Evolutionary conservation across 2,329 filamentous ascomycete genomes (phyloP), one percentile per base, ranked within the genome.

Genomic region (Fusarium armeniacum): DNA sequence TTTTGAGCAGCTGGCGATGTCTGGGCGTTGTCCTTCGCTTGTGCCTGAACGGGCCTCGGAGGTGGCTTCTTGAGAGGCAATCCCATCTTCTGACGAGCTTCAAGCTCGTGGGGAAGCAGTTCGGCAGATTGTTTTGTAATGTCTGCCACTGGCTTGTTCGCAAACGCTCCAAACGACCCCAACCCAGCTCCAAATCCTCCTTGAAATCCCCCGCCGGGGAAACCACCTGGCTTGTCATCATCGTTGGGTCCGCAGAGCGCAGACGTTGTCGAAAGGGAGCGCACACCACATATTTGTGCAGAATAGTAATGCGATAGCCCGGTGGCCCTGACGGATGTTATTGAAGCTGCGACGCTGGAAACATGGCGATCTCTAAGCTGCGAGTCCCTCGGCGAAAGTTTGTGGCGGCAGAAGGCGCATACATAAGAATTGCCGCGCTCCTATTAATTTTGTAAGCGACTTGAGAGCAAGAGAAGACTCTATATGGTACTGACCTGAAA

Each of bases 391-490:
- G 71, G 61, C 53, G 71, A 69, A 54, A 76, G 71, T 69, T 73
- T 75, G 56, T 76, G 76, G 63, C 77, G 79, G 72, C 81, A 83
- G 71, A 77, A 73, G 50, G 78, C 75, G 78, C 81, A 83, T 52
- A 83, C 76, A 73, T 81, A 83, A 51, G 77, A 75, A 74, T 78
- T 77, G 70, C 76, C 73, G 64, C 76, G 79, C 72, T 78, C 76
- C 81, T 82, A 54, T 40, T 58, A 9, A 41, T 54, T 46, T 44
- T 53, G 56, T 67, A 45, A 69, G 68, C 38, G 38, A 49, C 49
- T 58, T 56, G 38, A 12, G 32, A 35, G 18, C 11, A 47, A 12
- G 24, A 32, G 28, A 12, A n/a, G 15, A 28, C 6, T 24, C 33
- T 36, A 33, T 28, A 13, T 43, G 51, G 44, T 30, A 62, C 76